Percentiles rank a stretch among this genome's conserved stretches.
phyloP scores from a whole-genome alignment of 257 asterid species.

The Verbascum thapsus region DNA sequence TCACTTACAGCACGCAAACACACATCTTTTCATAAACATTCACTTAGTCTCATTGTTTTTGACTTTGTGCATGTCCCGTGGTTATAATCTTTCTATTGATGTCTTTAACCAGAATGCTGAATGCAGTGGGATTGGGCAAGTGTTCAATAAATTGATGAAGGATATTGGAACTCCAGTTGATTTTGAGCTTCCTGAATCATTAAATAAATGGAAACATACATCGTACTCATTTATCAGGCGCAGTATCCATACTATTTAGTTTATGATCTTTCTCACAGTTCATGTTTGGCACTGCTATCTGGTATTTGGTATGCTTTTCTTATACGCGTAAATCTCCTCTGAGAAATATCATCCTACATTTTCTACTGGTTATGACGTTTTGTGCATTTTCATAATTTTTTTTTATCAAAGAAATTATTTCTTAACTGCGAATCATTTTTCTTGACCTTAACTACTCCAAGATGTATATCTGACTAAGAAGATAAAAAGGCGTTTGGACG shows the following conservation, averaged over 20 bases:
- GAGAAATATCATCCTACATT: conserved; percentile 4
- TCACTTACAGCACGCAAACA: not conserved
- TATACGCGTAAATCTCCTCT: not conserved
- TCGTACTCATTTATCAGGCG: conserved; percentile 75
- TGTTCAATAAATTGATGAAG: conserved; percentile 60
- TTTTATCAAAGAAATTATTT: no score
- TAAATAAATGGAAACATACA: conserved; percentile 60
- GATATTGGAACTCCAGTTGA: conserved; percentile 76
- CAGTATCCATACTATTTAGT: conserved; percentile 64
- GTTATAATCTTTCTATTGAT: conserved; percentile 17
- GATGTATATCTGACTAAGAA: conserved; percentile 84
- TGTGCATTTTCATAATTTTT: conserved; percentile 4
- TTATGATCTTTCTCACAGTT: not conserved
- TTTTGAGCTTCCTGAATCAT: conserved; percentile 88
- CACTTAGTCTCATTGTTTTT: not conserved
- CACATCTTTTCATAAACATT: not conserved
- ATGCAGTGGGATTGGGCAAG: conserved; percentile 50
- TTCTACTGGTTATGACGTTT: not conserved
- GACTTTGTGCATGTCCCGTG: not conserved
- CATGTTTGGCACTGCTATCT: conserved; percentile 14
- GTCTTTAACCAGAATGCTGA: conserved; percentile 44
- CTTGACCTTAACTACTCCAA: conserved; percentile 50
- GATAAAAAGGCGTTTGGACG: conserved; percentile 75
- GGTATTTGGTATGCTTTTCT: conserved; percentile 13
- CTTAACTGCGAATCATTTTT: conserved; percentile 15